Base-by-base conservation (phyloP, 225 moss, liverwort and hornwort species). In the Ulota crispa region DNA sequence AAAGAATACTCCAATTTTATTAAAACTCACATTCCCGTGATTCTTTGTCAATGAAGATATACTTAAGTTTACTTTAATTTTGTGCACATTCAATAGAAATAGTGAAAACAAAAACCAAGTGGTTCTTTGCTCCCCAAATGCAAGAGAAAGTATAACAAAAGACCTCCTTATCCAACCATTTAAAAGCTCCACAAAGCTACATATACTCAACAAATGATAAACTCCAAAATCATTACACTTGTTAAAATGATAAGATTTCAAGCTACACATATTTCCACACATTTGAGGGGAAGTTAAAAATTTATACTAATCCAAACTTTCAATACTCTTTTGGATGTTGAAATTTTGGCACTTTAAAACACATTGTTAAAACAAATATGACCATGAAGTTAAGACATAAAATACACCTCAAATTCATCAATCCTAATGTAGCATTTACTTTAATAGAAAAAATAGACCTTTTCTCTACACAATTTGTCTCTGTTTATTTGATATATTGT, bases 51-150 rank as follows among this genome's bases (percentile, higher is more conserved):
- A 45, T 45, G 12, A 98, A 87, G 54, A 93, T 94, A 80, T 98
- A 98, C 53, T 95, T n/a, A n/a, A n/a, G n/a, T n/a, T 92, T 63
- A 93, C 95, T 83, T 95, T 92, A 50, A 88, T 45, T 87, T 93
- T 95, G 92, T 62, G 67, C 53, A 83, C 71, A 76, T 71, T 82
- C 66, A 70, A 78, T n/a, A 13, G 32, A 70, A 5, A 37, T 30
- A 28, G 11, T 84, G 21, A 78, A 36, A 68, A 69, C 19, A 24
- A 77, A 42, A 66, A 31, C 24, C 19, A 47, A 59, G n/a, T 13
- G 3, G 16, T 36, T 61, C 14, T 61, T 70, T 60, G 7, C 37
- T 45, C n/a, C 34, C 47, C 76, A 12, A 69, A 70, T 27, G 36
- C 64, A 45, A 56, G 27, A 75, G 45, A 24, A 77, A 72, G 2